Conservation (phyloP, 2,329 filamentous ascomycete species). For the Colletotrichum kahawae region DNA sequence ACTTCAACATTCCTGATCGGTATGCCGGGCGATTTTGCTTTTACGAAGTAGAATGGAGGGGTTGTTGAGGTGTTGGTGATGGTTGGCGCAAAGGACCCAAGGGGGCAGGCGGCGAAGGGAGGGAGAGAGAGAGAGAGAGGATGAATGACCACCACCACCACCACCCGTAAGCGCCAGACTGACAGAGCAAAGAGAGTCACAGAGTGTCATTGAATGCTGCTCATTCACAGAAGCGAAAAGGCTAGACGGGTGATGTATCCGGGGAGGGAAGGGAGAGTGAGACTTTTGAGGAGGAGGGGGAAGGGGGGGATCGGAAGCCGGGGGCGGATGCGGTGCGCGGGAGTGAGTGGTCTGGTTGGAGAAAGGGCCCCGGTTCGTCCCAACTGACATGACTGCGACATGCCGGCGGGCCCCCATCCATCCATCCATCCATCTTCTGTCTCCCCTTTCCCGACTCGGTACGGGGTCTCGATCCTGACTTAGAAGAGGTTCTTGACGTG, state of each 20-base stretch:
- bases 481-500: neutral
- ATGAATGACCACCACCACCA: neutral
- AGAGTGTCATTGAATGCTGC: neutral
- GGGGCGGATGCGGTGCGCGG: neutral
- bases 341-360: neutral
- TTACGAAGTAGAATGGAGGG: neutral
- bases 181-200: neutral
- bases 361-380: neutral
- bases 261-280: constrained; percentile 9
- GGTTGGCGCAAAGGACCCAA: neutral
- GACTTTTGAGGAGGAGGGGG: neutral
- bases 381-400: neutral
- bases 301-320: neutral
- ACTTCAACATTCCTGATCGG: constrained; percentile 2
- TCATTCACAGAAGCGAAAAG: neutral
- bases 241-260: neutral
- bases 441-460: neutral
- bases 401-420: neutral
- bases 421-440: neutral
- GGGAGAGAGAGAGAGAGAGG: neutral
- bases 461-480: neutral
- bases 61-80: neutral
- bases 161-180: neutral
- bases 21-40: neutral
- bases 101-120: neutral